These are phyloP conservation scores for Penicillium soppii DNA, from an alignment of 495 filamentous ascomycete genomes.

Conservation along the genomic window DNA sequence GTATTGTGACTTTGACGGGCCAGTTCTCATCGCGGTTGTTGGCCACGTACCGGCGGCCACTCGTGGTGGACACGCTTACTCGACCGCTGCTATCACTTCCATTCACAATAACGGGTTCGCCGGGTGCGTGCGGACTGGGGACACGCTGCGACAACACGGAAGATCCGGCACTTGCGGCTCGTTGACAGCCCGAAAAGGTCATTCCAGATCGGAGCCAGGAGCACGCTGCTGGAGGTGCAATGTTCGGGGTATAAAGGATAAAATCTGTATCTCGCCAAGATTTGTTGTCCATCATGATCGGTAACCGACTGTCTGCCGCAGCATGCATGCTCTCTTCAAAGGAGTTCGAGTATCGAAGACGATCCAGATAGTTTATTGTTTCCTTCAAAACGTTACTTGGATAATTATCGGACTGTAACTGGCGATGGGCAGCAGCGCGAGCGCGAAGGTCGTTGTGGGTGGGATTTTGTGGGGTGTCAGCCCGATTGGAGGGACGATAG, in stretches of 20 bases:
- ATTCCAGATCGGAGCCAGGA: conserved; percentile 67
- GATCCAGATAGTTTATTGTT: conserved; percentile 64
- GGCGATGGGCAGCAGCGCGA: conserved; percentile 50
- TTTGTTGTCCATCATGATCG: conserved; percentile 40
- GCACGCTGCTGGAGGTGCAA: conserved; percentile 55
- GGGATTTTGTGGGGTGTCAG: conserved; percentile 27
- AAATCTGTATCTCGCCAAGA: conserved; percentile 58
- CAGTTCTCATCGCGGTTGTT: conserved; percentile 58
- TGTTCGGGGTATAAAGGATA: conserved; percentile 54
- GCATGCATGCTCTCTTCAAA: conserved; percentile 56
- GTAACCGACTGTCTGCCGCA: conserved; percentile 50
- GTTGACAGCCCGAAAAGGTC: conserved; percentile 64
- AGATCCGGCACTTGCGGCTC: conserved; percentile 34
- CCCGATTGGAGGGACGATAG: conserved; percentile 34
- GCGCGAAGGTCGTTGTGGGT: conserved; percentile 47
- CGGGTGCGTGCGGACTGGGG: conserved; percentile 23
- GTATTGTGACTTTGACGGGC: conserved; percentile 73
- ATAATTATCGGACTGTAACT: conserved; percentile 48
- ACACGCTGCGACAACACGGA: conserved; percentile 30
- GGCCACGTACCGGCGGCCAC: conserved; percentile 39
- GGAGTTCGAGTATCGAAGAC: conserved; percentile 54
- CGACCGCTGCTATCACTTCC: conserved; percentile 30
- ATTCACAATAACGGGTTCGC: conserved; percentile 42
- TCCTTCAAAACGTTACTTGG: conserved; percentile 52
- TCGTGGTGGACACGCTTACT: conserved; percentile 32